phyloP scores from a whole-genome alignment of 2,329 filamentous ascomycete species.

The Trichoderma harzianum region DNA sequence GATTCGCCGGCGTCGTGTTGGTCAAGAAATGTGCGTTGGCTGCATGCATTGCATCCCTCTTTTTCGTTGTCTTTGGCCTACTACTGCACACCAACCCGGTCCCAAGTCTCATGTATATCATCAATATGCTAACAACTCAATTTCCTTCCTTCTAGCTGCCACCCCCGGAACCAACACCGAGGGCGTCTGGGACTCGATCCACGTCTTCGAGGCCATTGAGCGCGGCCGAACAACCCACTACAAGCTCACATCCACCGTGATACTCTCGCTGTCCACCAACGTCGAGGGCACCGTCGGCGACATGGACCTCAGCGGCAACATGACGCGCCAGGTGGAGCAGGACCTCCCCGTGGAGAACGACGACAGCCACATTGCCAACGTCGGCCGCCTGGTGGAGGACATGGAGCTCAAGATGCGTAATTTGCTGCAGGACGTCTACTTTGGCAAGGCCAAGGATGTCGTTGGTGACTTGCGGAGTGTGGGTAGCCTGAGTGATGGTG shows the following conservation, averaged over 20 bases:
- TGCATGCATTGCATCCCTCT: no score
- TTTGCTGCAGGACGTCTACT: conserved; percentile 96
- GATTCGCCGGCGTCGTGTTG: conserved; percentile 92
- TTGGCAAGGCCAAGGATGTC: conserved; percentile 98
- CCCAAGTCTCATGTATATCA: not conserved
- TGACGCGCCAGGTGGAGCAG: conserved; percentile 94
- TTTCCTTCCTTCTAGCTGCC: conserved; percentile 50
- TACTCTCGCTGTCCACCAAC: conserved; percentile 73
- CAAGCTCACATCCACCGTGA: conserved; percentile 96
- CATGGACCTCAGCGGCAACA: conserved; percentile 92
- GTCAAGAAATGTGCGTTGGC: conserved; percentile 78
- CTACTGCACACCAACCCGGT: not conserved
- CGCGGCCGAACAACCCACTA: conserved; percentile 90
- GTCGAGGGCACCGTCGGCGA: conserved; percentile 61
- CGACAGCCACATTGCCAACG: conserved; percentile 91
- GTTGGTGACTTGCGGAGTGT: conserved; percentile 92
- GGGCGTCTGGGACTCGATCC: conserved; percentile 95
- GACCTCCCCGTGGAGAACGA: conserved; percentile 88
- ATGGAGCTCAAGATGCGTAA: conserved; percentile 99
- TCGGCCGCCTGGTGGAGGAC: conserved; percentile 91
- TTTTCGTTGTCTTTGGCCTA: not conserved
- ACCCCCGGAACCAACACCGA: conserved; percentile 63
- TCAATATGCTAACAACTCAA: not conserved
- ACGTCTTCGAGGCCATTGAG: conserved; percentile 96
- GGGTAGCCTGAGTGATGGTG: conserved; percentile 76